phyloP scores from a whole-genome alignment of 495 filamentous ascomycete species.

The Articulospora tetracladia region DNA sequence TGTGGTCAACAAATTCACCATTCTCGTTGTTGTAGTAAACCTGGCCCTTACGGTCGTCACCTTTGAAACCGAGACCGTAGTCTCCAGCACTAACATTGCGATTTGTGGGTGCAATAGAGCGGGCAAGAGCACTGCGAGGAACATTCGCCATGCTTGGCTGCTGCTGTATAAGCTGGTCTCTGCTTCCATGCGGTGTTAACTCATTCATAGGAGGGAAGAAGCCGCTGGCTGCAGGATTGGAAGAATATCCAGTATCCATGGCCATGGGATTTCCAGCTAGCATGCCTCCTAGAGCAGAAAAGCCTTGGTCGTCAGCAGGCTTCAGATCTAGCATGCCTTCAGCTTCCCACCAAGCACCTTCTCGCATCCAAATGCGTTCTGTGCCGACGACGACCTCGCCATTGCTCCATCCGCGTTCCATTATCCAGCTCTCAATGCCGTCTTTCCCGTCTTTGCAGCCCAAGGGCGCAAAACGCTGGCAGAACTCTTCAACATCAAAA shows the following conservation, averaged over 20 bases:
- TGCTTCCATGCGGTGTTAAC: conserved; percentile 59
- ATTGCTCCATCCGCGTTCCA: conserved; percentile 97
- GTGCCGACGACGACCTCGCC: conserved; percentile 89
- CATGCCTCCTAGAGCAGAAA: conserved; percentile 46
- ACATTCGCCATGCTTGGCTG: conserved; percentile 54
- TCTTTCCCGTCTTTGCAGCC: conserved; percentile 89
- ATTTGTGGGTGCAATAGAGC: conserved; percentile 71
- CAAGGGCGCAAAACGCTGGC: conserved; percentile 70
- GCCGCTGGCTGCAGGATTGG: conserved; percentile 52
- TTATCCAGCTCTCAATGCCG: conserved; percentile 91
- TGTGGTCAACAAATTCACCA: conserved; percentile 46
- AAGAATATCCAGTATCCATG: conserved; percentile 63
- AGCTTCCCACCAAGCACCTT: conserved; percentile 95
- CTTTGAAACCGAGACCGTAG: conserved; percentile 81
- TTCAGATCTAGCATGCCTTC: conserved; percentile 95
- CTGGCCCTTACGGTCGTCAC: conserved; percentile 72
- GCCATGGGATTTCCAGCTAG: conserved; percentile 29
- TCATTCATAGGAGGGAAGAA: conserved; percentile 67
- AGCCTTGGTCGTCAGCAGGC: conserved; percentile 43
- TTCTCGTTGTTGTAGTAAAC: conserved; percentile 63
- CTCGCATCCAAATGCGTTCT: conserved; percentile 92
- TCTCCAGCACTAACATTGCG: conserved; percentile 67
- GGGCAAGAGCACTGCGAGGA: conserved; percentile 48
- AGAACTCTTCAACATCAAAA: conserved; percentile 92
- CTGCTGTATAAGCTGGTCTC: conserved; percentile 61